Evolutionary conservation across 495 filamentous ascomycete genomes (phyloP), one percentile per base, ranked within the genome.

Genomic region (Penicillium arizonense): DNA sequence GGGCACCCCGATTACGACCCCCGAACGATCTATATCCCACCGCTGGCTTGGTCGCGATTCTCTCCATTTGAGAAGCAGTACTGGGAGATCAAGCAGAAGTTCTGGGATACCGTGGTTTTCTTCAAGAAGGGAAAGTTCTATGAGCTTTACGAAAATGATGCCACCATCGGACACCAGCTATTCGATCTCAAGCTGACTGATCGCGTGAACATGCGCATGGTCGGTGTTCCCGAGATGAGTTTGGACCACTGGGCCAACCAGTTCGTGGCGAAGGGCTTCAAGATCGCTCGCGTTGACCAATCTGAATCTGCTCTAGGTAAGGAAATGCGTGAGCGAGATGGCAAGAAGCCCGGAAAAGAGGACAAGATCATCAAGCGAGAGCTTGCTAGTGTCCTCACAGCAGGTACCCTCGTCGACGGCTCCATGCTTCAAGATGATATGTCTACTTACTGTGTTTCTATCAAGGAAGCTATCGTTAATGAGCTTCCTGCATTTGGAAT

Each of bases 71-170:
- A 99, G 73, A 94, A 91, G 68, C 94, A 99, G 59, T 99, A 97
- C 70, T 99, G 94, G 94, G 92, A 96, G 62, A 97, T 99, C 69
- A 99, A 99, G 77, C 88, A 91, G 70, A 96, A 96, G 45, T 89
- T 93, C 57, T 96, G 89, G 89, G 90, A 96, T 53, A 97, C 91
- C 0, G 87, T 99, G 18, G 94, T 99, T 12, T 99, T 99, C 74
- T 99, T 99, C 80, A 97, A 96, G 72, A 99, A 99, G 74, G 94
- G 94, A 53, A 99, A 99, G 66, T 99, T 99, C 72, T 99, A 96
- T 68, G 94, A 99, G 65, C 79, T 99, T 1, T 99, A 97, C 65
- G 95, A 99, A 65, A 95, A 96, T 55, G 94, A 99, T 75, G 94
- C 94, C 12, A 97, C 93, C 0, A 90, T 99, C 49, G 95, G 95